Conservation (phyloP, 139 green algal species). For the Chlorella sp. region DNA sequence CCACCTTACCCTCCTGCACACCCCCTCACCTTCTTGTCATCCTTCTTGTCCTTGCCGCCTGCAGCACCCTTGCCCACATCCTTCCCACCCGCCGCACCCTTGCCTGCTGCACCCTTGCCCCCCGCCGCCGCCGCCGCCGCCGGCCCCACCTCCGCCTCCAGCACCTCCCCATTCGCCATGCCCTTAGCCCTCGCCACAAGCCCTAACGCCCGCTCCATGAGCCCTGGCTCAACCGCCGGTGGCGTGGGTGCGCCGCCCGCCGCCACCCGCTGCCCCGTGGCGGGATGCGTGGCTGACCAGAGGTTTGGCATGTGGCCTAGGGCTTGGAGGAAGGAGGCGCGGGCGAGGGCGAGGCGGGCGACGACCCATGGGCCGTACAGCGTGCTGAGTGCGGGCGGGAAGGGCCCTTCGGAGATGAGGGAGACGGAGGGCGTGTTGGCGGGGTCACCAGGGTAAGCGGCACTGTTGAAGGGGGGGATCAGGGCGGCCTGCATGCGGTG, state of each 20-base stretch:
- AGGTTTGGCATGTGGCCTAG: constrained; percentile 29
- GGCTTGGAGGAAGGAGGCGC: constrained; percentile 14
- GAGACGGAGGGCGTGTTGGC: constrained; percentile 14
- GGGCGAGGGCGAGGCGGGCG: constrained; percentile 23
- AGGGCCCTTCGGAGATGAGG: constrained; percentile 7
- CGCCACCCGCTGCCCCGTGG: not conserved
- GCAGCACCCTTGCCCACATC: too few species aligned
- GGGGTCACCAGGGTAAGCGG: constrained; percentile 16
- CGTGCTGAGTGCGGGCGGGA: constrained; percentile 17
- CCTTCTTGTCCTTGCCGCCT: too few species aligned
- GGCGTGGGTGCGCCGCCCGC: too few species aligned
- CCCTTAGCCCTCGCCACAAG: constrained; percentile 21
- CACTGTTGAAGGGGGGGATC: constrained; percentile 5
- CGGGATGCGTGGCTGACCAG: constrained; percentile 17
- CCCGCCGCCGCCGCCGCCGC: not conserved
- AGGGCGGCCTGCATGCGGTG: not conserved
- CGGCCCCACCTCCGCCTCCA: not conserved
- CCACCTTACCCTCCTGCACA: too few species aligned
- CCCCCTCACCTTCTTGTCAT: too few species aligned
- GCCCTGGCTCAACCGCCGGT: not conserved
- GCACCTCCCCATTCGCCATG: constrained; percentile 7
- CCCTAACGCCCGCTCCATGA: not conserved
- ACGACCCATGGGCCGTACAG: constrained; percentile 39
- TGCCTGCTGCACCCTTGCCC: not conserved
- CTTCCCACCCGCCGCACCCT: too few species aligned